These are phyloP conservation scores for Pythium grandisporangium DNA, from an alignment of 352 stramenopile species.

Conservation along the genomic window DNA sequence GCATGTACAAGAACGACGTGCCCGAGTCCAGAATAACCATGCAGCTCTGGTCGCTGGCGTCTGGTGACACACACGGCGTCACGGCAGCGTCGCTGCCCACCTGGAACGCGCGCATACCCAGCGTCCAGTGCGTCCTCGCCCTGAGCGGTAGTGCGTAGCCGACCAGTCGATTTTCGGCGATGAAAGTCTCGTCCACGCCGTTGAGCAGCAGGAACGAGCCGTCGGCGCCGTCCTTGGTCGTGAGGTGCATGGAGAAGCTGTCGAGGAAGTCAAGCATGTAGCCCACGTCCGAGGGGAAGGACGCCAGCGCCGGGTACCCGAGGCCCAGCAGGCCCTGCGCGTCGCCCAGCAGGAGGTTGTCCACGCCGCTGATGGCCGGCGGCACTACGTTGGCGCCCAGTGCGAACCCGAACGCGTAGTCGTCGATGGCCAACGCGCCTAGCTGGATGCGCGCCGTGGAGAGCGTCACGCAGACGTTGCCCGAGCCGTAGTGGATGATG, in stretches of 20 bases:
- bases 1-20: slow-evolving; percentile 26
- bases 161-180: slow-evolving; percentile 29
- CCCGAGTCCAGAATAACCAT: slow-evolving; percentile 27
- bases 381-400: slow-evolving; percentile 2
- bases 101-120: slow-evolving; percentile 51
- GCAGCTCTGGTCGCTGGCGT: slow-evolving; percentile 2
- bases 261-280: slow-evolving; percentile 52
- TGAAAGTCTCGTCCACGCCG: slow-evolving; percentile 46
- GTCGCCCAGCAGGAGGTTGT: slow-evolving; percentile 27
- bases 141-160: slow-evolving; percentile 40
- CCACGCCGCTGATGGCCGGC: background rate
- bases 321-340: slow-evolving; percentile 59
- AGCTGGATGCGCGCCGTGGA: slow-evolving; percentile 3
- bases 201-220: slow-evolving; percentile 68
- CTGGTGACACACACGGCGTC: slow-evolving; percentile 28
- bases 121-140: slow-evolving; percentile 49
- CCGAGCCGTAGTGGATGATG: slow-evolving; percentile 11
- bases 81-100: slow-evolving; percentile 23
- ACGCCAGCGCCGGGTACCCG: slow-evolving; percentile 39
- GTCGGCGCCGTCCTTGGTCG: slow-evolving; percentile 20
- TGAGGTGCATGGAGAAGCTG: slow-evolving; percentile 65
- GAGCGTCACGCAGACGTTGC: slow-evolving; percentile 8
- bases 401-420: slow-evolving; percentile 9
- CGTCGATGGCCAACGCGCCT: slow-evolving; percentile 4
- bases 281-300: slow-evolving; percentile 26